A percentile compares a stretch with the other conserved stretches of the same genome.
These are phyloP conservation scores for Antrodiella citrinella DNA, from an alignment of 768 basidiomycete genomes.

Conservation along the genomic window DNA sequence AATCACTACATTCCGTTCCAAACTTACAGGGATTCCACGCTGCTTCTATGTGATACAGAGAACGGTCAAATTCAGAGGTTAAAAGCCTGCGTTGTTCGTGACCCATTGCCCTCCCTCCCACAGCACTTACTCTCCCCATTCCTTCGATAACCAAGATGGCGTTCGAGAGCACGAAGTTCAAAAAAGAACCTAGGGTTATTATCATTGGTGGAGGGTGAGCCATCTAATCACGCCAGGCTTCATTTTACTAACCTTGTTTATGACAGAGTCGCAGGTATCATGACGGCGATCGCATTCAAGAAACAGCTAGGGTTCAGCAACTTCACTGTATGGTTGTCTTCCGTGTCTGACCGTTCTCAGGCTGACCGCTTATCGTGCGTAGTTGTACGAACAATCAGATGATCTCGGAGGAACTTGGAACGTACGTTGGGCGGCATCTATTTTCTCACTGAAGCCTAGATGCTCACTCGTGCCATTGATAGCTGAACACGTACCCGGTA, in stretches of 20 bases:
- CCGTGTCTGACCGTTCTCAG: no score
- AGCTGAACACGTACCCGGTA: slow-evolving; percentile 23
- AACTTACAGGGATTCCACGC: no score
- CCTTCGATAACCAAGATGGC: no score
- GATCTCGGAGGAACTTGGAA: slow-evolving; percentile 23
- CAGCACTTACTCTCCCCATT: no score
- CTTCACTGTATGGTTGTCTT: slow-evolving; percentile 26
- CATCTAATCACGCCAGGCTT: background rate
- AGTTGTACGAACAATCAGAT: slow-evolving; percentile 26
- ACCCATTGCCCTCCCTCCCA: no score
- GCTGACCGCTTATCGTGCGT: no score
- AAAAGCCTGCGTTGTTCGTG: no score
- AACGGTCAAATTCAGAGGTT: no score
- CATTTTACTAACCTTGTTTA: background rate
- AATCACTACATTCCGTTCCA: no score
- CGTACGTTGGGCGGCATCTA: slow-evolving; percentile 2
- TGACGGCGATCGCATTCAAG: slow-evolving; percentile 24
- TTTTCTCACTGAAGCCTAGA: background rate
- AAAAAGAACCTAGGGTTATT: background rate
- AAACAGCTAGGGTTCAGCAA: slow-evolving; percentile 21
- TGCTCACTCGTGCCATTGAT: no score
- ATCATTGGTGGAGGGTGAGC: background rate
- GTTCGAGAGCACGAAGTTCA: no score
- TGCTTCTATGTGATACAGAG: no score
- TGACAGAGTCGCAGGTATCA: slow-evolving; percentile 21